Evolutionary conservation across 2,329 filamentous ascomycete genomes (phyloP).

Genomic region (Botrytis fabae): DNA sequence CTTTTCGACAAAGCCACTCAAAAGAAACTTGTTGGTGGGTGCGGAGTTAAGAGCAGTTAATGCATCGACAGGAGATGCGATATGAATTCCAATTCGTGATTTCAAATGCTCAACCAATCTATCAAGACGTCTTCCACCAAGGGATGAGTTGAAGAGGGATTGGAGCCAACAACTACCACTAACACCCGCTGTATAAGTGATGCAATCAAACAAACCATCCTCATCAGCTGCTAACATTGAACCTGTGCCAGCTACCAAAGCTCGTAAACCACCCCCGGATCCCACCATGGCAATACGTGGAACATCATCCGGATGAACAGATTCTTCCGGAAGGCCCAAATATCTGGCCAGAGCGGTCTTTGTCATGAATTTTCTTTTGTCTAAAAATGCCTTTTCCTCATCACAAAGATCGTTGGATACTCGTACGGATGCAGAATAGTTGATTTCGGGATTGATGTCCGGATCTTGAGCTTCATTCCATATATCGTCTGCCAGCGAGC

Average conservation of each 20-base stretch:
- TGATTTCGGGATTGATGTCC: constrained; percentile 80
- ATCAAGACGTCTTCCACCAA: constrained; percentile 66
- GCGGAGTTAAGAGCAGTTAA: constrained; percentile 79
- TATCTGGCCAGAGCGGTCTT: constrained; percentile 78
- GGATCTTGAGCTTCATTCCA: constrained; percentile 90
- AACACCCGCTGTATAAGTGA: constrained; percentile 92
- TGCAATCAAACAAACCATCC: constrained; percentile 87
- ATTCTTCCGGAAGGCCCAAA: constrained; percentile 71
- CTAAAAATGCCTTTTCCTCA: constrained; percentile 76
- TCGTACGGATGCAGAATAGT: constrained; percentile 76
- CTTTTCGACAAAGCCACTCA: constrained; percentile 89
- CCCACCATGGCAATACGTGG: constrained; percentile 92
- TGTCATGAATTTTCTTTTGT: constrained; percentile 66
- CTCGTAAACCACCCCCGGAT: constrained; percentile 86
- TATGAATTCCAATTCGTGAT: constrained; percentile 78
- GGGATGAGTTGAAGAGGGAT: constrained; percentile 78
- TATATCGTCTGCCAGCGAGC: constrained; percentile 87
- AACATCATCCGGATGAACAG: constrained; percentile 90
- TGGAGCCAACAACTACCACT: constrained; percentile 97
- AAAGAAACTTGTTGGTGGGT: constrained; percentile 88
- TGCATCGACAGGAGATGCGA: constrained; percentile 86
- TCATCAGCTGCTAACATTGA: constrained; percentile 83
- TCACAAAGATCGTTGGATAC: constrained; percentile 78
- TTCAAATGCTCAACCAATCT: constrained; percentile 83
- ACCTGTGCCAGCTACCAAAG: constrained; percentile 85